These are phyloP conservation scores for Suillus fuscotomentosus DNA, from an alignment of 768 basidiomycete species.

Conservation along the genomic window DNA sequence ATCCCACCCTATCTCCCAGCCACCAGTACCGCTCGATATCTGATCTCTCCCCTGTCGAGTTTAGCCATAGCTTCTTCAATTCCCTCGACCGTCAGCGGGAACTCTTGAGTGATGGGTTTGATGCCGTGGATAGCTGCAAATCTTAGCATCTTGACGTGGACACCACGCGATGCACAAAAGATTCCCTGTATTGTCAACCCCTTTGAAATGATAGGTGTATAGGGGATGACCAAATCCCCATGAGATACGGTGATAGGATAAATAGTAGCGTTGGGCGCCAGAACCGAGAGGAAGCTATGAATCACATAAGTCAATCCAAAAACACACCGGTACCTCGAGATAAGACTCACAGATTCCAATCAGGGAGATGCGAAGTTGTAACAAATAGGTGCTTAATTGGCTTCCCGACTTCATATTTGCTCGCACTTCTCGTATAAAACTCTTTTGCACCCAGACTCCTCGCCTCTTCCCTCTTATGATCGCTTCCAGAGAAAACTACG, in stretches of 20 bases:
- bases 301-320: background rate
- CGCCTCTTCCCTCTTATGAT: slow-evolving; percentile 33
- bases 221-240: slow-evolving; percentile 21
- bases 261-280: slow-evolving; percentile 23
- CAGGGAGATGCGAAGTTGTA: slow-evolving; percentile 26
- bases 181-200: slow-evolving; percentile 27
- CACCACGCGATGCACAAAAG: slow-evolving; percentile 22
- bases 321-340: background rate
- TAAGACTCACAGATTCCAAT: slow-evolving; percentile 30
- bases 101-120: slow-evolving; percentile 29
- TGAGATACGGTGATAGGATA: slow-evolving; percentile 26
- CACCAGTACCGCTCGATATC: slow-evolving; percentile 32
- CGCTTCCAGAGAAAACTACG: slow-evolving; percentile 33
- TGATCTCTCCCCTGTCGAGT: slow-evolving; percentile 24
- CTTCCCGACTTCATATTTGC: slow-evolving; percentile 24
- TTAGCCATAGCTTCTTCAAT: slow-evolving; percentile 27
- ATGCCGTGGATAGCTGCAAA: slow-evolving; percentile 32
- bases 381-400: slow-evolving; percentile 32
- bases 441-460: slow-evolving; percentile 33
- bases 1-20: background rate
- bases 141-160: slow-evolving; percentile 31
- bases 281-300: slow-evolving; percentile 23
- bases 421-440: slow-evolving; percentile 31
- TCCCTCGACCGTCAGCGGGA: slow-evolving; percentile 30
- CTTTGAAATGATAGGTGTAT: slow-evolving; percentile 11